Evolutionary conservation across 1,139 yeast genomes (phyloP), one percentile per base, ranked within the genome.

Genomic region (Saccharomyces hybrid): DNA sequence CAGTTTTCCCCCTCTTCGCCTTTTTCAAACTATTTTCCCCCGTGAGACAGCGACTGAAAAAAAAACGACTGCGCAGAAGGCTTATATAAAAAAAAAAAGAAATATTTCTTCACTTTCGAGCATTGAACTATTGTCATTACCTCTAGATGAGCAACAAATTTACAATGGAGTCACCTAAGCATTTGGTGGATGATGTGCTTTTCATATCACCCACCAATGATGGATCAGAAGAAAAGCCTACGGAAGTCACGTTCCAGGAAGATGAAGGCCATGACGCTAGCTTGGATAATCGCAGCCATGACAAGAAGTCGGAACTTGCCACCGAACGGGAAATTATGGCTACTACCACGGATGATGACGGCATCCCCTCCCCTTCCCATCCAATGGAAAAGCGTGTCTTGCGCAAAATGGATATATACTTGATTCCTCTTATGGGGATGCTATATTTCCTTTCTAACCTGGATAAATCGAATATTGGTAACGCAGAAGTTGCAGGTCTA

Each of bases 381-480:
- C 70, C 67, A 0, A 59, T 69, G 59, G 80, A 80, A 62, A 68
- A 65, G 47, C 71, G 71, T 52, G 71, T 82, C 31, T 67, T 68
- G n/a, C 61, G 73, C 55, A 81, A 78, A 61, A 73, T 80, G 59
- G 86, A 82, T 62, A 56, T 74, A 47, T 72, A 80, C 57, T 68
- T 81, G 51, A 73, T 81, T 56, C 85, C 85, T 1, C 74, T 80
- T 74, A 68, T 81, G 59, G 75, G 79, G 25, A 63, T 77, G 48
- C 73, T 81, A 51, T 82, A 81, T 61, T 77, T 82, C 59, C 71
- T 80, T 57, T 80, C 82, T 53, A 80, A 79, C 61, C 67, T 82
- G 60, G 86, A 82, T 66, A 73, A 83, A 59, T 80, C 81, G 52
- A 81, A 80, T 64, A 80, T 81, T 58, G 85, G 85, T 53, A 76